These are phyloP conservation scores for Drechslerella dactyloides DNA, from an alignment of 2,329 filamentous ascomycete species.

Conservation along the genomic window DNA sequence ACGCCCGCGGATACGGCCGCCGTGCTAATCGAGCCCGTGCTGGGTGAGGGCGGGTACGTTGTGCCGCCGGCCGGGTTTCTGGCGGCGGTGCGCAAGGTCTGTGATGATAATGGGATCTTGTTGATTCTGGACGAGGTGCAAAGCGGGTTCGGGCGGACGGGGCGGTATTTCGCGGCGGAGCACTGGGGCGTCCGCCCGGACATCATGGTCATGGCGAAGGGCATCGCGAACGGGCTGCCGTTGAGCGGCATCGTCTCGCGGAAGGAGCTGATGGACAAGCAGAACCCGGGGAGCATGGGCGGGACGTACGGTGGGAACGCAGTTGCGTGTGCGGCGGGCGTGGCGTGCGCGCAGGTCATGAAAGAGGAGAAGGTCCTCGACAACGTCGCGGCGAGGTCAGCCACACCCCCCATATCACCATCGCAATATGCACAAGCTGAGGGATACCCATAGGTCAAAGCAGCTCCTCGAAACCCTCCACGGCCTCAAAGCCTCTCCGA, in stretches of 20 bases:
- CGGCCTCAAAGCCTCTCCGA: slow-evolving; percentile 52
- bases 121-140: slow-evolving; percentile 61
- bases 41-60: slow-evolving; percentile 58
- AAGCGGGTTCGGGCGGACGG: slow-evolving; percentile 60
- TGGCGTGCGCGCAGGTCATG: slow-evolving; percentile 58
- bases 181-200: slow-evolving; percentile 60
- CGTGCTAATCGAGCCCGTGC: slow-evolving; percentile 57
- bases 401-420: slow-evolving; percentile 48
- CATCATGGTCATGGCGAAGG: slow-evolving; percentile 58
- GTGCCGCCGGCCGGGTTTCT: slow-evolving; percentile 56
- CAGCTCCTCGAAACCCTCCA: slow-evolving; percentile 54
- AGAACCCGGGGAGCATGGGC: slow-evolving; percentile 58
- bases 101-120: slow-evolving; percentile 60
- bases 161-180: slow-evolving; percentile 60
- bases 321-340: slow-evolving; percentile 57
- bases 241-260: slow-evolving; percentile 55
- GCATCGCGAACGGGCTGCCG: slow-evolving; percentile 55
- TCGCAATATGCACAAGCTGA: too few species aligned
- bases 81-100: slow-evolving; percentile 58
- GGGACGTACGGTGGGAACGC: slow-evolving; percentile 59
- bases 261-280: slow-evolving; percentile 58
- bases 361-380: slow-evolving; percentile 58
- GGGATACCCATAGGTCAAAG: slow-evolving; percentile 25
- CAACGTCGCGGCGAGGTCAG: slow-evolving; percentile 57
- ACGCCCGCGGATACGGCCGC: slow-evolving; percentile 58